These are phyloP conservation scores for Fusarium nurragi DNA, from an alignment of 2,329 filamentous ascomycete genomes.

Conservation along the genomic window DNA sequence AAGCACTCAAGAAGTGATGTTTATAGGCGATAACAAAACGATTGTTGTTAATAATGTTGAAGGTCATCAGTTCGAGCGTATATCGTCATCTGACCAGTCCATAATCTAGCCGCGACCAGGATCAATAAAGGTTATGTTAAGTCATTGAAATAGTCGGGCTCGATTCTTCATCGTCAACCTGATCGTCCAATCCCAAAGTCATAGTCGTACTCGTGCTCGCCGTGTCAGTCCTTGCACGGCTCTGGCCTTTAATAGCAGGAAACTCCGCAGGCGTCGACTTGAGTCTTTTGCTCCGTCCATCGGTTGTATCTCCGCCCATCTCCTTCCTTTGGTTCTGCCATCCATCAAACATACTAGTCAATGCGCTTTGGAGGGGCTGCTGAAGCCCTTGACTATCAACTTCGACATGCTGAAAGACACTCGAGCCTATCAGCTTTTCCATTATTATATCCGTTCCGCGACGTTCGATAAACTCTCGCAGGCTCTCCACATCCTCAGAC, in stretches of 20 bases:
- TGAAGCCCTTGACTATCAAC: not conserved
- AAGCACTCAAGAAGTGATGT: too few relatives aligned
- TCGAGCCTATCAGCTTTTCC: not conserved
- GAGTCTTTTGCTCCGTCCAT: not conserved
- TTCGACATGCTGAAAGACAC: not conserved
- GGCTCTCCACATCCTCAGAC: not conserved
- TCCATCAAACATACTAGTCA: not conserved
- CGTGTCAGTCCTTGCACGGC: not conserved
- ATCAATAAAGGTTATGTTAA: too few relatives aligned
- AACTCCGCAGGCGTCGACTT: not conserved
- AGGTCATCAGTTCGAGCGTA: too few relatives aligned
- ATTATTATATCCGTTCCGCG: not conserved
- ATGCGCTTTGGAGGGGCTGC: not conserved
- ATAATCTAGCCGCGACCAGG: too few relatives aligned
- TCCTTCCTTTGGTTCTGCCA: not conserved
- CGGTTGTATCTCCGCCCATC: not conserved
- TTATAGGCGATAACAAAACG: too few relatives aligned
- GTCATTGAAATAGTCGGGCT: not conserved
- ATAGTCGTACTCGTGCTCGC: not conserved
- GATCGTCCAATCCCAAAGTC: not conserved
- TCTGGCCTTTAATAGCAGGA: not conserved
- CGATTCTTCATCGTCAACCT: not conserved
- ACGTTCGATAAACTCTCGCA: constrained; percentile 3
- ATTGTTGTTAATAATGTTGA: too few relatives aligned
- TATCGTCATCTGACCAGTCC: too few relatives aligned